These are phyloP conservation scores for Globisporangium abappressorium DNA, from an alignment of 352 stramenopile genomes.

Conservation along the genomic window DNA sequence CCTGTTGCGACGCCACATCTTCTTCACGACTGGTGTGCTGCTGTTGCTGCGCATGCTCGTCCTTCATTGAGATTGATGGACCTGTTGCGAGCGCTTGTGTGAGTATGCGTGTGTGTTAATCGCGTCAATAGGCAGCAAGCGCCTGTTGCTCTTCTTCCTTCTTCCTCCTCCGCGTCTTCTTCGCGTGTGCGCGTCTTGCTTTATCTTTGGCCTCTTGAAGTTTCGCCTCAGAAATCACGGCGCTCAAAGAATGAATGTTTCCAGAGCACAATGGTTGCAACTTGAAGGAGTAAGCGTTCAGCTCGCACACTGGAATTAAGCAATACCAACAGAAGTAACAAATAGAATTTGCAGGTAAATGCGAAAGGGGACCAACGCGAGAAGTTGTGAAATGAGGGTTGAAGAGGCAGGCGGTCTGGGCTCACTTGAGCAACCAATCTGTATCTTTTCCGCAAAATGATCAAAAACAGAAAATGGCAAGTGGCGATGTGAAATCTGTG, in stretches of 20 bases:
- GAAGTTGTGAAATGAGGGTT: slow-evolving; percentile 17
- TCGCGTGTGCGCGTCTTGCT: neutral
- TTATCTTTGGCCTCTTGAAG: slow-evolving; percentile 12
- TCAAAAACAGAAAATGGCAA: neutral
- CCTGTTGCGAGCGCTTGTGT: neutral
- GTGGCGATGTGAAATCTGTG: neutral
- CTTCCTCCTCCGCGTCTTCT: neutral
- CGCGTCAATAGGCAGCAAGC: neutral
- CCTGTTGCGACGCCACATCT: slow-evolving; percentile 1
- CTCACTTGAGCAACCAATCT: slow-evolving; percentile 3
- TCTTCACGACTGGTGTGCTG: slow-evolving; percentile 2
- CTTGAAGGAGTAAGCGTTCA: neutral
- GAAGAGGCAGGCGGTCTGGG: neutral
- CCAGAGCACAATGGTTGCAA: neutral
- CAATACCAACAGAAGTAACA: neutral
- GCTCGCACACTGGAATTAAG: neutral
- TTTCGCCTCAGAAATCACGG: neutral
- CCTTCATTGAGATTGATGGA: neutral
- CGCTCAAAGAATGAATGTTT: neutral
- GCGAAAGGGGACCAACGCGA: neutral
- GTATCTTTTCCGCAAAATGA: slow-evolving; percentile 5
- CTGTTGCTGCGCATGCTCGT: neutral
- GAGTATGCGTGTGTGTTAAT: neutral
- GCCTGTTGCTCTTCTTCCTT: neutral
- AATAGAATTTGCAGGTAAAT: slow-evolving; percentile 1